These are phyloP conservation scores for Termitomyces sp. DNA, from an alignment of 768 basidiomycete genomes.

Conservation along the genomic window DNA sequence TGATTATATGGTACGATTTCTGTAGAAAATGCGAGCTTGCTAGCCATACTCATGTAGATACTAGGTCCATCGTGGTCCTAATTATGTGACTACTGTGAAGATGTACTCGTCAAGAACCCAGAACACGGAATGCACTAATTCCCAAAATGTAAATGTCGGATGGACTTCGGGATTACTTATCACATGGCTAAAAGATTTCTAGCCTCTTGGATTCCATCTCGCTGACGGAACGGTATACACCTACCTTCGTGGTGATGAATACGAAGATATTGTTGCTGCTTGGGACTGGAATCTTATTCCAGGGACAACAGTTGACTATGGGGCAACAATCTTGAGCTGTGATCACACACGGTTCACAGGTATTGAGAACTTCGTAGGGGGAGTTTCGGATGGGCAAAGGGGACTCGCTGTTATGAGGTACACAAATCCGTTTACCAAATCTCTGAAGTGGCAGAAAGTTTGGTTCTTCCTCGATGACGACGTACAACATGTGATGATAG, in stretches of 20 bases:
- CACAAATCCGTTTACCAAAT: conserved; percentile 54
- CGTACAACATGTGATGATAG: conserved; percentile 59
- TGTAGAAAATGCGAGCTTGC: neutral
- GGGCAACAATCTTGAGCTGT: conserved; percentile 50
- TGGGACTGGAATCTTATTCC: conserved; percentile 83
- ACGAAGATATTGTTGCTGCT: conserved; percentile 66
- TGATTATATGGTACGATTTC: conserved; percentile 57
- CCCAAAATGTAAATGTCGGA: conserved; percentile 45
- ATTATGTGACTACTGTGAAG: conserved; percentile 60
- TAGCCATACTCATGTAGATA: conserved; percentile 1
- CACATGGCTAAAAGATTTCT: neutral
- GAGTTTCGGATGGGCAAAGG: conserved; percentile 50
- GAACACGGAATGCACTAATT: conserved; percentile 66
- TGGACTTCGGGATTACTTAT: too few species aligned
- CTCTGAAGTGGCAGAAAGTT: conserved; percentile 60
- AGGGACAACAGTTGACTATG: conserved; percentile 66
- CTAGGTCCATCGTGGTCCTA: conserved; percentile 57
- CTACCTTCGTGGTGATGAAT: conserved; percentile 63
- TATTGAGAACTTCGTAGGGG: conserved; percentile 59
- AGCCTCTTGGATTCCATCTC: conserved; percentile 68
- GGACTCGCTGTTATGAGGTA: conserved; percentile 65
- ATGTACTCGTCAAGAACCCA: conserved; percentile 58
- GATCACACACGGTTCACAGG: conserved; percentile 38
- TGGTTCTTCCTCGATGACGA: conserved; percentile 72
- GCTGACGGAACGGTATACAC: conserved; percentile 63